Evolutionary conservation across 192 early-diverging fungal species (phyloP).

Genomic region (Diversispora eburnea): DNA sequence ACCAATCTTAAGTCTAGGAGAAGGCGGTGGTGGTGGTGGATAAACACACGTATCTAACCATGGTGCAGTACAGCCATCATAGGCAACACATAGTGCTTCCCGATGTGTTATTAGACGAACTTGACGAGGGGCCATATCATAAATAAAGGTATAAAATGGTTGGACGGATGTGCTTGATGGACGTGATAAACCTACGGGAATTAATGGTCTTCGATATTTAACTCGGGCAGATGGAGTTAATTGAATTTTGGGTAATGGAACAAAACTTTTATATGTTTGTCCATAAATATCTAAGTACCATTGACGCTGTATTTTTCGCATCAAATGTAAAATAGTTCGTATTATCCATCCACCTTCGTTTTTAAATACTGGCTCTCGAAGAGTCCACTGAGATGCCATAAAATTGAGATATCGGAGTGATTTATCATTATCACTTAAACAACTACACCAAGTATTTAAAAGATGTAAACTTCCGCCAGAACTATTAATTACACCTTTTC

Average conservation of each 20-base stretch:
- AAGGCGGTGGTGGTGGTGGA: conserved; percentile 69
- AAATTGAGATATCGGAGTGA: conserved; percentile 29
- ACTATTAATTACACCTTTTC: conserved; percentile 49
- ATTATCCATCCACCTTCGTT: conserved; percentile 77
- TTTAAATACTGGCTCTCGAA: background rate
- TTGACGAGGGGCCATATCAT: conserved; percentile 78
- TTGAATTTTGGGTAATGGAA: background rate
- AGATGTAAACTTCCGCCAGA: conserved; percentile 23
- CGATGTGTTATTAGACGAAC: conserved; percentile 82
- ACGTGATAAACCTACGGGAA: conserved; percentile 52
- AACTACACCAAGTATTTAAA: conserved; percentile 16
- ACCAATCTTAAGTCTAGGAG: conserved; percentile 71
- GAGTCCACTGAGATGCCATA: conserved; percentile 30
- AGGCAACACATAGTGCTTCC: conserved; percentile 79
- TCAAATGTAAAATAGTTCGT: conserved; percentile 57
- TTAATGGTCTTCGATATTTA: conserved; percentile 43
- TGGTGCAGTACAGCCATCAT: conserved; percentile 55
- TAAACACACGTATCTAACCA: conserved; percentile 55
- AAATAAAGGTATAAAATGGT: conserved; percentile 95
- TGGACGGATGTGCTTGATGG: conserved; percentile 75
- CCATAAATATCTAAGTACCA: conserved; percentile 59
- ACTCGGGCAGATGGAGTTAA: background rate
- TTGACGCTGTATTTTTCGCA: conserved; percentile 57
- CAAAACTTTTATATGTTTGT: background rate
- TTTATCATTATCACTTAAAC: conserved; percentile 28